Evolutionary conservation across 1,284 basidiomycete species (phyloP).

Genomic region (Phylloboletellus chloephorus): DNA sequence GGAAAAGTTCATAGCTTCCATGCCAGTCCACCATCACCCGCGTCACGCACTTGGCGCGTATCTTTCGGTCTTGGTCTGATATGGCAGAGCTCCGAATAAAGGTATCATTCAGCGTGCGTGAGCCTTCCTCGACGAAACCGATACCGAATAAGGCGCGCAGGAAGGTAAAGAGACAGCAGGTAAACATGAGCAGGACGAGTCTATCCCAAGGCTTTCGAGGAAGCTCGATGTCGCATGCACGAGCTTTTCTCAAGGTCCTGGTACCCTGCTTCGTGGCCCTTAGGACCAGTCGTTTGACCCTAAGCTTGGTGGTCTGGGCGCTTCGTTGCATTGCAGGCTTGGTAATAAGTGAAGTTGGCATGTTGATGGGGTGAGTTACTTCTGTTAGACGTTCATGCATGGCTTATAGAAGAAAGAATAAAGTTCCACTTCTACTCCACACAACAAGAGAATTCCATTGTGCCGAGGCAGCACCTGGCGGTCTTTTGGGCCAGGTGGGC

Average conservation of each 20-base stretch:
- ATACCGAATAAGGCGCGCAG: constrained; percentile 27
- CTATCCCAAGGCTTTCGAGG: constrained; percentile 20
- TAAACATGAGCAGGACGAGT: constrained; percentile 23
- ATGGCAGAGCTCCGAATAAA: not conserved
- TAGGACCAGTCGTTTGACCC: constrained; percentile 1
- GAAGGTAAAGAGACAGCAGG: constrained; percentile 23
- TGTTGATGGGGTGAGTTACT: constrained; percentile 6
- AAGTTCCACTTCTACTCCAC: not conserved
- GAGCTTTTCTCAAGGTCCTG: not conserved
- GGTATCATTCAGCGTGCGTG: not conserved
- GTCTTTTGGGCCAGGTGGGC: not conserved
- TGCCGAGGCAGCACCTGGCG: not conserved
- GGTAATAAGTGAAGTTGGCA: constrained; percentile 7
- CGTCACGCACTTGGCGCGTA: not conserved
- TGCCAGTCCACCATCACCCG: constrained; percentile 20
- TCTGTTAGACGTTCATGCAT: not conserved
- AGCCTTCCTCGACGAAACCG: constrained; percentile 5
- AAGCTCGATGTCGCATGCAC: constrained; percentile 1
- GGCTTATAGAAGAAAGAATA: constrained; percentile 1
- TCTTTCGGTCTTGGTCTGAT: constrained; percentile 4
- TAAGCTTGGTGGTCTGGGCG: not conserved
- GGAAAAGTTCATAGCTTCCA: constrained; percentile 17
- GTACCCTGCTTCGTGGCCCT: not conserved
- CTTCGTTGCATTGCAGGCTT: not conserved
- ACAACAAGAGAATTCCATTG: constrained; percentile 12